Conservation (phyloP, 148 eudicot species). For the Hydrangea macrophylla region DNA sequence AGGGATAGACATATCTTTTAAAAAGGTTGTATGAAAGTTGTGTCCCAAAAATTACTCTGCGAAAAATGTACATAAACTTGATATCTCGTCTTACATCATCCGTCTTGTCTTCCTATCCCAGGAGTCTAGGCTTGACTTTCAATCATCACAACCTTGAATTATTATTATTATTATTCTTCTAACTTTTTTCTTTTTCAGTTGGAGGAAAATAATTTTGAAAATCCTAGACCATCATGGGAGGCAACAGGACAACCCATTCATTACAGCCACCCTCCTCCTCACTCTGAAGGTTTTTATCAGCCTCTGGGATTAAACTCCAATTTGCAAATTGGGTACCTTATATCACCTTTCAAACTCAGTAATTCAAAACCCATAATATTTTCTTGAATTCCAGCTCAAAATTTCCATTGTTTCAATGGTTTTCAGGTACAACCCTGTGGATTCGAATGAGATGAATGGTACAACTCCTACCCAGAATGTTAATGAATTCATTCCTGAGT, state of each 20-base stretch:
- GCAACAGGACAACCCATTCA: constrained; percentile 33
- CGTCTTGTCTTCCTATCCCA: no score
- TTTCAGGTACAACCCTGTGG: constrained; percentile 36
- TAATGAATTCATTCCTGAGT: constrained; percentile 38
- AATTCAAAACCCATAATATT: no score
- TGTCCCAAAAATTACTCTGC: no score
- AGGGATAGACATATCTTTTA: no score
- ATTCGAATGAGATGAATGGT: constrained; percentile 23
- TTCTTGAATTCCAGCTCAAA: not conserved
- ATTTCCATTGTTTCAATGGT: not conserved
- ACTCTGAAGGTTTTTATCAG: constrained; percentile 47
- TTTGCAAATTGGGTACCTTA: constrained; percentile 38
- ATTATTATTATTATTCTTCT: no score
- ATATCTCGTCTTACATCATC: no score
- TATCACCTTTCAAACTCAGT: not conserved
- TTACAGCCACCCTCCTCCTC: constrained; percentile 35
- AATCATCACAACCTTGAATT: no score
- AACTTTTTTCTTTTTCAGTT: constrained; percentile 26
- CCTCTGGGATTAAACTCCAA: constrained; percentile 39
- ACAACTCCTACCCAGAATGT: constrained; percentile 31
- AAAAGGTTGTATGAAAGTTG: no score
- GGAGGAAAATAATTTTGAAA: constrained; percentile 37
- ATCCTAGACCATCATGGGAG: constrained; percentile 46
- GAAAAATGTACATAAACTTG: no score
- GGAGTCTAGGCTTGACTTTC: no score